Base-by-base conservation (phyloP, 140 eudicot genomes). In the Oenanthe javanica region DNA sequence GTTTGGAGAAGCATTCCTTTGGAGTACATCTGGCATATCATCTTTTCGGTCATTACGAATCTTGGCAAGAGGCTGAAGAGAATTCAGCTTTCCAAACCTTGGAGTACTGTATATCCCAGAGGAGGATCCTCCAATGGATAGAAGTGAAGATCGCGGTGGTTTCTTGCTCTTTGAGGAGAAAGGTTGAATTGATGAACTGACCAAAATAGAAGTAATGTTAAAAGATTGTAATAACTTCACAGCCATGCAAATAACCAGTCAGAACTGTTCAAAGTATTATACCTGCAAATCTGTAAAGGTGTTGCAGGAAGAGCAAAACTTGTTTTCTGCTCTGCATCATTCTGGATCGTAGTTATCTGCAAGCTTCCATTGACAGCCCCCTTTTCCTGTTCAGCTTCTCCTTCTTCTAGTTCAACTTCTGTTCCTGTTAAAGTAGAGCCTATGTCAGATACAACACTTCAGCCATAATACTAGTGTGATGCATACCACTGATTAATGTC, bases 281-380 rank as follows among this genome's bases (percentile, higher is more conserved):
- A 94, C 98, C 98, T 89, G 84, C 86, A 85, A 46, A 82, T 75
- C 64, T 79, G 87, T 83, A 87, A 77, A 84, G 97, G 98, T 55
- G 96, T 90, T 82, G 91, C 88, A 23, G 94, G 98, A 74, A 89
- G 81, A 43, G 86, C 85, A 61, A 88, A 89, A 63, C 85, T 90
- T 38, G 83, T 23, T 77, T 79, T 79, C 15, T 71, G 88, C 72
- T 90, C 98, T 16, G 83, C 38, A 27, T 87, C 91, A 77, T 13
- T 85, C 19, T 77, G 86, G 49, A 85, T 50, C 69, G 79, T 51
- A 64, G 79, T 81, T 66, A 81, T 82, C 79, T 82, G 88, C 57
- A 81, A 81, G 83, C 79, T 85, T 81, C 86, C 83, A 77, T 89
- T 88, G 18, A 43, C 78, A 70, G 76, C 82, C 52, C 72, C 83